Base-by-base conservation (phyloP, 352 stramenopile species). In the Globisporangium nodosum region DNA sequence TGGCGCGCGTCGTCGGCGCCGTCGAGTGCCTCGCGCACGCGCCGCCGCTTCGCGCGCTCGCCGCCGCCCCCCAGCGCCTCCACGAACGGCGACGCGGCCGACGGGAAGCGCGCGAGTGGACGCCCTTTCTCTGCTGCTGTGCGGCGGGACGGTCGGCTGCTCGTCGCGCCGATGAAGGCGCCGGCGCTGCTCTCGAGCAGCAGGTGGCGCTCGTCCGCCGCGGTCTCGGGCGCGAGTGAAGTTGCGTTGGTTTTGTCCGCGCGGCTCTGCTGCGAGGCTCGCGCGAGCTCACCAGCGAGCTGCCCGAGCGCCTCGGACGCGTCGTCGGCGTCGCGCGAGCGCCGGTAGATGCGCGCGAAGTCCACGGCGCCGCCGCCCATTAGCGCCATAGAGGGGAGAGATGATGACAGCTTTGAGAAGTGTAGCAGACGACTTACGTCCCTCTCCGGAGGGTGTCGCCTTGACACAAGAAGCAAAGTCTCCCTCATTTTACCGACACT, bases 1-100 rank as follows among this genome's bases (percentile, higher is more conserved):
- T 43, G 37, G 37, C 12, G 37, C 37, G 37, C 91, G 33, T 88
- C 67, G 57, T 93, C 92, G 30, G 90, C 61, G 9, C 70, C 74
- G 42, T 92, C 79, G 40, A 54, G 64, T 15, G 74, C 60, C 3
- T 61, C 54, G 15, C 71, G 60, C 35, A 48, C n/a, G 43, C 43
- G 43, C 16, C 43, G 43, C 5, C 43, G 43, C 43, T 48, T 48
- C 18, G 43, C 43, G 40, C 40, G 40, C 15, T 46, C 40, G 40
- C 40, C 40, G 40, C 1, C 40, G 40, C 40, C 40, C 7, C 15
- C 15, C 15, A 46, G 40, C 18, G 40, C 40, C 40, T 46, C 40
- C 4, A 15, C 40, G 9, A 48, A 48, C 18, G 43, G 43, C 43
- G 43, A 48, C n/a, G 43, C 18, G 18, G 43, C 43, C 16, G 43